Evolutionary conservation across 164 flowering plant species (phyloP).

Genomic region (Magnolia changhungtana): DNA sequence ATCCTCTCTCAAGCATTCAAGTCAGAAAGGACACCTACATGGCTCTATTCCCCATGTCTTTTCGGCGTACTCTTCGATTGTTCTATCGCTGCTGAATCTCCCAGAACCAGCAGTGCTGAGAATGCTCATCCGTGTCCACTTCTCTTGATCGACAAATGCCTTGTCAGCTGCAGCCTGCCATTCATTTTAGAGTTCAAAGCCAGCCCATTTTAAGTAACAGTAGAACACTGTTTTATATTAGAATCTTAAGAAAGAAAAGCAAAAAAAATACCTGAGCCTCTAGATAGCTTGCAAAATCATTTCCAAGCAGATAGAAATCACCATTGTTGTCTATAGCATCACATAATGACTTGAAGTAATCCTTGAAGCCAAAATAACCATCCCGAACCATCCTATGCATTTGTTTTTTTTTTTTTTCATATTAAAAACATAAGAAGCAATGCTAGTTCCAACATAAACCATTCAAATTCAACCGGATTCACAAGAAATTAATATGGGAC

Average conservation of each 20-base stretch:
- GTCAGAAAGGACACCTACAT: conserved; percentile 43
- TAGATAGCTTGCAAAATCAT: conserved; percentile 52
- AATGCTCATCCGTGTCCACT: conserved; percentile 59
- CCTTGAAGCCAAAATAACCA: conserved; percentile 53
- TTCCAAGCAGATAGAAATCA: conserved; percentile 60
- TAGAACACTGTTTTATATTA: not conserved
- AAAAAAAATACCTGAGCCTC: conserved; percentile 50
- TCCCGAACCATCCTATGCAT: conserved; percentile 53
- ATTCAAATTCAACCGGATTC: not conserved
- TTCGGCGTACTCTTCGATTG: conserved; percentile 49
- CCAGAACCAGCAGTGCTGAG: conserved; percentile 51
- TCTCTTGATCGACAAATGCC: conserved; percentile 51
- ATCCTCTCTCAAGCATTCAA: too few relatives aligned
- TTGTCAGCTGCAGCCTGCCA: conserved; percentile 51
- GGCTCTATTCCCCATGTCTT: conserved; percentile 49
- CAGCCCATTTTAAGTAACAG: not conserved
- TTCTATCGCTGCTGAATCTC: conserved; percentile 60
- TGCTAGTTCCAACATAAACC: not conserved
- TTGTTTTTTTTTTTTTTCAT: not conserved
- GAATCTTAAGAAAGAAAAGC: not conserved
- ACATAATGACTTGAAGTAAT: conserved; percentile 54
- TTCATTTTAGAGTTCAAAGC: not conserved
- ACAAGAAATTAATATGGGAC: not conserved
- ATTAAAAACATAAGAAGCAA: not conserved
- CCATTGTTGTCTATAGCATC: conserved; percentile 36